Evolutionary conservation across 108 stramenopile species (phyloP), one percentile per base, ranked within the genome.

Genomic region (Pelagomonas calceolata): DNA sequence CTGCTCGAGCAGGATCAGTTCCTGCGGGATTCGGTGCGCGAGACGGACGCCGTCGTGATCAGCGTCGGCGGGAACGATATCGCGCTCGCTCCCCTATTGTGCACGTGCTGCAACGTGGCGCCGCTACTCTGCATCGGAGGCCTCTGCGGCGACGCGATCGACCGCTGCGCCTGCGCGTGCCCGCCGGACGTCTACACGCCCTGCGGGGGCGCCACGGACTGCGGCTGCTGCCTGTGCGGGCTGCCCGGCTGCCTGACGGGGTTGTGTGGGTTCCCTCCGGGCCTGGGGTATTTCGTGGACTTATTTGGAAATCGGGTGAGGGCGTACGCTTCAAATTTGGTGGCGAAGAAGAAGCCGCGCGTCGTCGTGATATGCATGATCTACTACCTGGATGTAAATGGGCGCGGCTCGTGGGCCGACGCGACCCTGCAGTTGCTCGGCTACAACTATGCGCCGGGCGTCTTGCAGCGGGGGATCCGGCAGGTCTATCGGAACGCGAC

Each of bases 321-420:
- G 14, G 32, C 63, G 30, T 94, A 91, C 71, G 86, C 92, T 35
- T 75, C 84, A 71, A 67, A 78, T 31, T 63, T 94, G 36, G 87
- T 84, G 21, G 63, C 84, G 9, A 89, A 91, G 68, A 85, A 79
- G n/a, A 87, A 84, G 73, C 93, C 93, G 21, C 79, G 79, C 37
- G 87, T 84, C 70, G 82, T 94, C 34, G 68, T 94, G 21, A 89
- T 94, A 0, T 90, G 89, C 70, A 94, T 94, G 91, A 91, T 92
- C 64, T 94, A 94, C 70, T 92, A 89, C 71, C 86, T 83, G 0
- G 93, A 94, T 74, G 90, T 31, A 37, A 66, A 39, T 70, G 79
- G 34, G 68, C 79, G 3, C 85, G 84, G 34, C 15, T 85, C 88
- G n/a, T 94, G 93, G 93, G 91, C 93, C 0, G 87, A 87, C 67